These are phyloP conservation scores for Carex arenaria DNA, from an alignment of 202 grass and related monocot genomes.

Conservation along the genomic window DNA sequence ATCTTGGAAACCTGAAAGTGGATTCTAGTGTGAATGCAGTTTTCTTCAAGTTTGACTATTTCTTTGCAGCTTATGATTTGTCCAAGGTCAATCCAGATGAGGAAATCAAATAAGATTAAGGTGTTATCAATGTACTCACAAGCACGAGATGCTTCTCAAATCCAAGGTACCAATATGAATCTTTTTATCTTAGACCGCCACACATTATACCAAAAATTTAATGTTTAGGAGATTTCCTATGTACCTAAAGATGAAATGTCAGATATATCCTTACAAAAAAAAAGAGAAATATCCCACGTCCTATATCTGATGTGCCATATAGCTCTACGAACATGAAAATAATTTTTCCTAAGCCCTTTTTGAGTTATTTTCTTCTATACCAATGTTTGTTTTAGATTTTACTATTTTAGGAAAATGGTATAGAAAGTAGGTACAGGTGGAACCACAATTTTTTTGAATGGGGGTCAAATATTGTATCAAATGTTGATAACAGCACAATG, in stretches of 20 bases:
- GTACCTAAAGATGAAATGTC: background rate
- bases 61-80: constrained; percentile 15
- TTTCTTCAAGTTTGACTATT: background rate
- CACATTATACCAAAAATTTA: background rate
- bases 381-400: background rate
- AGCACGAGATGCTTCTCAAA: constrained; percentile 47
- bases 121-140: constrained; percentile 49
- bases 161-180: constrained; percentile 5
- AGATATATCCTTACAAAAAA: too few species aligned
- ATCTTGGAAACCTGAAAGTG: too few species aligned
- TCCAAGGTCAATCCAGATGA: constrained; percentile 24
- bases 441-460: too few species aligned
- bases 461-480: too few species aligned
- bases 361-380: background rate
- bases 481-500: too few species aligned
- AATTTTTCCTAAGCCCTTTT: background rate
- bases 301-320: background rate
- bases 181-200: background rate
- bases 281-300: background rate
- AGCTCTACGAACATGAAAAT: background rate
- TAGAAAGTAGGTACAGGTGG: background rate
- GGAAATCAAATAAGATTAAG: constrained; percentile 25
- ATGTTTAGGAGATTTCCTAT: background rate
- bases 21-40: background rate
- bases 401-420: background rate